Evolutionary conservation across 306 rosid species (phyloP).

Genomic region (Gynostemma pentaphyllum): DNA sequence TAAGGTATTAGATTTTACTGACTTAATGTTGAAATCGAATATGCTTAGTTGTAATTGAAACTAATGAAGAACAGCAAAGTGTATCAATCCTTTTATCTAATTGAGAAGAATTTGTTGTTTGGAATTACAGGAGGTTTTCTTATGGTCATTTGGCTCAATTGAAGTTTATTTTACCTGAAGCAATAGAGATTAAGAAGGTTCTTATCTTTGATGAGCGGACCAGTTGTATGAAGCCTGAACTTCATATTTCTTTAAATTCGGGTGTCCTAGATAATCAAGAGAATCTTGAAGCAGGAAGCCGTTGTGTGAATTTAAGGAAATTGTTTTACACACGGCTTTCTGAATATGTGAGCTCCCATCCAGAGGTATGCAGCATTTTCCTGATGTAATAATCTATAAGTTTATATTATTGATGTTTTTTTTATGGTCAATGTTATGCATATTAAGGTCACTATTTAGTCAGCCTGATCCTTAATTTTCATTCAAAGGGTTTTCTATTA

Average conservation of each 20-base stretch:
- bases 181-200: constrained; percentile 36
- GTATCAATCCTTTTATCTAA: too few species aligned
- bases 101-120: neutral
- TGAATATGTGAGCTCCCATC: constrained; percentile 40
- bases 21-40: too few species aligned
- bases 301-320: constrained; percentile 28
- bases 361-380: constrained; percentile 30
- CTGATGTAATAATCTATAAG: neutral
- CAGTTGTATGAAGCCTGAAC: constrained; percentile 64
- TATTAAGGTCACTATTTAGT: too few species aligned
- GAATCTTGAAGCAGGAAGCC: constrained; percentile 15
- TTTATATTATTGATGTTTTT: neutral
- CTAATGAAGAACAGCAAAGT: neutral
- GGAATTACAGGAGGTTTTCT: constrained; percentile 61
- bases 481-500: too few species aligned
- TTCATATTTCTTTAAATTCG: constrained; percentile 36
- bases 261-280: constrained; percentile 24
- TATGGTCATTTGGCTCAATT: constrained; percentile 58
- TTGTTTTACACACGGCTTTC: constrained; percentile 31
- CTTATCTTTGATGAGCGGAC: constrained; percentile 37
- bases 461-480: too few species aligned
- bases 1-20: too few species aligned
- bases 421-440: neutral
- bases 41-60: neutral
- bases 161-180: constrained; percentile 67